These are phyloP conservation scores for Nicotiana obtusifolia DNA, from an alignment of 257 asterid species.

Conservation along the genomic window DNA sequence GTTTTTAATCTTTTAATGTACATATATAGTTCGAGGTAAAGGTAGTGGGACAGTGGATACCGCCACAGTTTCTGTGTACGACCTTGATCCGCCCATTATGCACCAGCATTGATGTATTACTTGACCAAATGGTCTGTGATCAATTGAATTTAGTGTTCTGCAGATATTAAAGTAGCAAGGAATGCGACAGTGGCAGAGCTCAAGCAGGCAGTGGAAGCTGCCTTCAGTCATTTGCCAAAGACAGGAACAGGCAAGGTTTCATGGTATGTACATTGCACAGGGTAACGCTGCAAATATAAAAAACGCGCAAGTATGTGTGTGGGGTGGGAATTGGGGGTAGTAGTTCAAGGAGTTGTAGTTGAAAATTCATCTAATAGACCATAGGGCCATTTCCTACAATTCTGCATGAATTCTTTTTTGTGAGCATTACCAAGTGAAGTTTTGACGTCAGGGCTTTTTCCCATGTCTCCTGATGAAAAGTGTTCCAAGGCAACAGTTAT, in stretches of 20 bases:
- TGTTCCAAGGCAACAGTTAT: too few relatives aligned
- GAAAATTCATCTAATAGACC: too few relatives aligned
- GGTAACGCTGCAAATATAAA: background rate
- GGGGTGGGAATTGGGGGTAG: too few relatives aligned
- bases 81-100: background rate
- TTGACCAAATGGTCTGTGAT: background rate
- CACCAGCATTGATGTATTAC: background rate
- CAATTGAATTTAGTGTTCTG: slow-evolving; percentile 7
- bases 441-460: too few relatives aligned
- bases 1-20: background rate
- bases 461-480: too few relatives aligned
- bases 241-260: slow-evolving; percentile 62
- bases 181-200: slow-evolving; percentile 64
- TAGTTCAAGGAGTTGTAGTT: too few relatives aligned
- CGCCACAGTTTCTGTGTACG: background rate
- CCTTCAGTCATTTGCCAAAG: slow-evolving; percentile 62
- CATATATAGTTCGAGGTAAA: background rate
- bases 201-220: slow-evolving; percentile 73
- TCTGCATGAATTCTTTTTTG: too few relatives aligned
- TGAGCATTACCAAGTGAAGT: too few relatives aligned
- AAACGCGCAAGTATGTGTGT: background rate
- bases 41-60: background rate
- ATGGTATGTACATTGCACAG: slow-evolving; percentile 41
- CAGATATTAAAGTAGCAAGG: slow-evolving; percentile 63
- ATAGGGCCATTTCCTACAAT: too few relatives aligned